These are phyloP conservation scores for Phoma sp. DNA, from an alignment of 2,329 filamentous ascomycete genomes.

Conservation along the genomic window DNA sequence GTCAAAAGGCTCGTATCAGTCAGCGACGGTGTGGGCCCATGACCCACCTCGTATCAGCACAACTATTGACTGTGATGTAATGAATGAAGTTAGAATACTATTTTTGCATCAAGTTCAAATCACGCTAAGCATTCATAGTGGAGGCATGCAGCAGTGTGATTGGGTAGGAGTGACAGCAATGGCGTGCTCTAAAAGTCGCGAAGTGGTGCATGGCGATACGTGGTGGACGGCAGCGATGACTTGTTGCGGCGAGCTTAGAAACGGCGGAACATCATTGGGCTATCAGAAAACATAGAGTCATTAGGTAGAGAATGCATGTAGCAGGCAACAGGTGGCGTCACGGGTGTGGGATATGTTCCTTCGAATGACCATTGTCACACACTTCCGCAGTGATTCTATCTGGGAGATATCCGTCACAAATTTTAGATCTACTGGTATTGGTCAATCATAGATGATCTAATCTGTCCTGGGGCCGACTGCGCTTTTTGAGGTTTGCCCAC, in stretches of 20 bases:
- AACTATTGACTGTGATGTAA: conserved; percentile 3
- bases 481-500: too few relatives aligned
- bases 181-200: neutral
- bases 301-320: neutral
- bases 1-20: conserved; percentile 5
- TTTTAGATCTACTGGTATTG: too few relatives aligned
- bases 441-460: too few relatives aligned
- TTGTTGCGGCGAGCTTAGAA: neutral
- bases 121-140: neutral
- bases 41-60: conserved; percentile 12
- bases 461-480: too few relatives aligned
- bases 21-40: neutral
- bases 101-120: neutral
- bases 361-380: too few relatives aligned
- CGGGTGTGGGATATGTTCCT: too few relatives aligned
- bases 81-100: neutral
- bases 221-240: neutral
- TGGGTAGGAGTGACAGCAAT: neutral
- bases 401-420: too few relatives aligned
- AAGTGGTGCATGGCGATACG: neutral
- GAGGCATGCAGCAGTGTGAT: neutral
- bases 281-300: too few relatives aligned
- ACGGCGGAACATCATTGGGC: too few relatives aligned
- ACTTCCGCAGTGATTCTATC: too few relatives aligned
- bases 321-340: too few relatives aligned